phyloP scores from a whole-genome alignment of 1,284 basidiomycete genomes.

The Vanrija sp. region DNA sequence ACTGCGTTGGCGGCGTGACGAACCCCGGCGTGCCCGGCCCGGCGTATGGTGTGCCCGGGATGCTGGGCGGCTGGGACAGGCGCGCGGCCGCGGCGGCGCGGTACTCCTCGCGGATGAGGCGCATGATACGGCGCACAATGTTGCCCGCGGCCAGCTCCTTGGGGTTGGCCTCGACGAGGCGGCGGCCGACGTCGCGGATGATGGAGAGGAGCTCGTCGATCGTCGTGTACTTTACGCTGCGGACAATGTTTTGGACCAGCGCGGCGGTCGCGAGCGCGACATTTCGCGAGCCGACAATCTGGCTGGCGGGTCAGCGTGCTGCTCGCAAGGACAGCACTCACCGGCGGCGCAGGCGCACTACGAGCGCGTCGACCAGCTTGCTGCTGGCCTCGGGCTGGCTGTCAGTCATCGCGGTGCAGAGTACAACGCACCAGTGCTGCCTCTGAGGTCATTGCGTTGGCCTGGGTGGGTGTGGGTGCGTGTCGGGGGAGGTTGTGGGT shows the following conservation, averaged over 20 bases:
- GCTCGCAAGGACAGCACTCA: constrained; percentile 45
- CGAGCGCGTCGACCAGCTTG: constrained; percentile 62
- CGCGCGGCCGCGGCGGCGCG: constrained; percentile 50
- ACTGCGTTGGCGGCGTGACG: constrained; percentile 37
- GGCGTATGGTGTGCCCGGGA: constrained; percentile 43
- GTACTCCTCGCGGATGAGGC: constrained; percentile 92
- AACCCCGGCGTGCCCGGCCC: constrained; percentile 39
- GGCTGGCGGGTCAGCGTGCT: constrained; percentile 49
- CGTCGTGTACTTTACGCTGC: constrained; percentile 76
- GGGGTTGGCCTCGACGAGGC: constrained; percentile 81
- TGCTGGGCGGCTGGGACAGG: constrained; percentile 31
- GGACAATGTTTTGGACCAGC: constrained; percentile 81
- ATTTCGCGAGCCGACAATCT: constrained; percentile 79
- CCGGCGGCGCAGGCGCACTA: constrained; percentile 64
- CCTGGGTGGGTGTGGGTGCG: too few relatives aligned
- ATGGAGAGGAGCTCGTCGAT: constrained; percentile 80
- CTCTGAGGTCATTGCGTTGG: constrained; percentile 6
- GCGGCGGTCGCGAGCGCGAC: constrained; percentile 86
- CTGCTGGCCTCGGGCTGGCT: constrained; percentile 22
- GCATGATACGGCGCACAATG: constrained; percentile 83
- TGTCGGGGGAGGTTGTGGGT: too few relatives aligned
- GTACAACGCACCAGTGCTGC: constrained; percentile 4
- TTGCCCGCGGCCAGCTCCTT: constrained; percentile 96
- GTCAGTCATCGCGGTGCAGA: neutral
- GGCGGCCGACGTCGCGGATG: constrained; percentile 73